These are phyloP conservation scores for Boletus vermiculosoides DNA, from an alignment of 768 basidiomycete genomes.

Conservation along the genomic window DNA sequence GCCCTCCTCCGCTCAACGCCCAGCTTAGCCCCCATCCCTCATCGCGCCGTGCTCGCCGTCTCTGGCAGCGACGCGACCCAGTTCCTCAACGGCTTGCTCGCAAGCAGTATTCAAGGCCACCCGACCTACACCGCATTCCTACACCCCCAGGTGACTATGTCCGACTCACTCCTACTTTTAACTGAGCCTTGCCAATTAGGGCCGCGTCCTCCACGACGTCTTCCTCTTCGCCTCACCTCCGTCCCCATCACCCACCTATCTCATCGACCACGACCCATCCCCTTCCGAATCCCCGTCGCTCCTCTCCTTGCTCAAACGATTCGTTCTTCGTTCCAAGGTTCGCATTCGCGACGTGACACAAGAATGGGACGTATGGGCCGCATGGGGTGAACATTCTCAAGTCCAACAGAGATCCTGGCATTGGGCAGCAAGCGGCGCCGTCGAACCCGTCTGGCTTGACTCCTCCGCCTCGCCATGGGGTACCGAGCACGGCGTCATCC, in stretches of 20 bases:
- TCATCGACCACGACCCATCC: constrained; percentile 71
- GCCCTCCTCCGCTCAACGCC: constrained; percentile 48
- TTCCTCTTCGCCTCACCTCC: constrained; percentile 71
- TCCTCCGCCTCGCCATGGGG: constrained; percentile 60
- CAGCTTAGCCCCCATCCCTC: constrained; percentile 58
- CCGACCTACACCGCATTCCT: constrained; percentile 73
- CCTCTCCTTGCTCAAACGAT: constrained; percentile 72
- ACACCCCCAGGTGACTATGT: constrained; percentile 65
- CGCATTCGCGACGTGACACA: constrained; percentile 74
- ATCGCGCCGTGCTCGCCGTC: constrained; percentile 70
- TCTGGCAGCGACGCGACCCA: constrained; percentile 76
- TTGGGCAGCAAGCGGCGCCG: constrained; percentile 66
- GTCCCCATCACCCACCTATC: constrained; percentile 50
- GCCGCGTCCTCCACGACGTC: constrained; percentile 84
- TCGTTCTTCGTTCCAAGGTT: constrained; percentile 87
- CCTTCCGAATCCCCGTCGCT: constrained; percentile 60
- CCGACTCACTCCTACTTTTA: background rate
- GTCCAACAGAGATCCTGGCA: constrained; percentile 47
- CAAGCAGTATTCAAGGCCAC: constrained; percentile 45
- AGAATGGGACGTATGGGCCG: constrained; percentile 78
- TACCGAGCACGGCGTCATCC: constrained; percentile 45
- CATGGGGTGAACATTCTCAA: constrained; percentile 59
- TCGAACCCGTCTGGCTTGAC: constrained; percentile 72
- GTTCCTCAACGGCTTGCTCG: constrained; percentile 79
- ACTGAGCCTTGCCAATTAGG: constrained; percentile 44